A percentile compares a stretch with the other conserved stretches of the same genome.
phyloP scores from a whole-genome alignment of 1,284 basidiomycete species.

The Schizopora paradoxa region DNA sequence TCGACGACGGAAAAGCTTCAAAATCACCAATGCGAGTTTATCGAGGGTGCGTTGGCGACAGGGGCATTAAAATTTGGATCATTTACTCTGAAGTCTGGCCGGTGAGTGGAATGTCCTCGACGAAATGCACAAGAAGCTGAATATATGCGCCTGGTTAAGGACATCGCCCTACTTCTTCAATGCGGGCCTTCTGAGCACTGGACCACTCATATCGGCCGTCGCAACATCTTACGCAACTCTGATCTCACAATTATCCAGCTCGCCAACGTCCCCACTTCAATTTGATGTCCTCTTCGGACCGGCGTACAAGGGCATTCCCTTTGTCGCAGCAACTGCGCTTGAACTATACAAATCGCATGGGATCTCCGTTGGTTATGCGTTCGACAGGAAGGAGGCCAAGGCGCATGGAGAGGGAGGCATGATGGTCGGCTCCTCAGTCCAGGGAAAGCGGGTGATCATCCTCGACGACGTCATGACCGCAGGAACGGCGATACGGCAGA shows the following conservation, averaged over 20 bases:
- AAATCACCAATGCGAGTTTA: conserved; percentile 39
- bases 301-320: conserved; percentile 96
- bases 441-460: conserved; percentile 78
- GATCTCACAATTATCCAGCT: conserved; percentile 45
- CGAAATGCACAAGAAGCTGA: background rate
- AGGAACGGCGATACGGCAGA: conserved; percentile 85
- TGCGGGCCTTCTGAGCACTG: conserved; percentile 83
- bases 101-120: conserved; percentile 46
- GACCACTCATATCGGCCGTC: conserved; percentile 74
- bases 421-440: conserved; percentile 82
- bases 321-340: conserved; percentile 85
- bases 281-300: conserved; percentile 96
- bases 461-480: conserved; percentile 97
- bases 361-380: conserved; percentile 76
- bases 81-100: conserved; percentile 92
- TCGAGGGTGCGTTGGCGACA: conserved; percentile 42
- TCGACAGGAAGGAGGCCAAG: conserved; percentile 95
- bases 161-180: conserved; percentile 97
- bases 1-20: conserved; percentile 7
- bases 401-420: conserved; percentile 96
- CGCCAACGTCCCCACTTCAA: conserved; percentile 45
- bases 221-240: conserved; percentile 86
- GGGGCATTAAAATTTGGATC: conserved; percentile 84
- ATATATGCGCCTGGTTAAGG: conserved; percentile 35
- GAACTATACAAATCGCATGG: conserved; percentile 65